Evolutionary conservation across 176 grass and related monocot species (phyloP).

Genomic region (Lolium perenne): DNA sequence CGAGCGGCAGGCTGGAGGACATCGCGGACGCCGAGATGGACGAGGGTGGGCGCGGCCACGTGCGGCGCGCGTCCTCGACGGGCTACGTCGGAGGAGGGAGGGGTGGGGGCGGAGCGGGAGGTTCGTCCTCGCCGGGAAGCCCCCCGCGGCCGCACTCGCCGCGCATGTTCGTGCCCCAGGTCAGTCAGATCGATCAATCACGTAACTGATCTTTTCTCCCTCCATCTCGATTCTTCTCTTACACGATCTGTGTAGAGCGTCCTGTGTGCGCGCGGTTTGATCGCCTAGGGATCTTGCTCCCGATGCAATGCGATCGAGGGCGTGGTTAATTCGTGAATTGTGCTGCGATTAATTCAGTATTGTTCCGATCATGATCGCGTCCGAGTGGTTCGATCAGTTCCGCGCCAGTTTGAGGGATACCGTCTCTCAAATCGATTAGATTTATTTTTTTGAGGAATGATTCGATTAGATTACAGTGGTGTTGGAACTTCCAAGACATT

Average conservation of each 20-base stretch:
- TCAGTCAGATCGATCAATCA: constrained; percentile 45
- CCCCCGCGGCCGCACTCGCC: constrained; percentile 77
- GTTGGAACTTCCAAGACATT: background rate
- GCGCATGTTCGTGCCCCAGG: constrained; percentile 93
- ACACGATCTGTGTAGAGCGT: background rate
- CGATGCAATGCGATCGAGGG: background rate
- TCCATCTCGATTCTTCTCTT: background rate
- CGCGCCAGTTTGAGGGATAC: no score
- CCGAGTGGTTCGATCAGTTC: background rate
- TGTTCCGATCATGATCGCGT: background rate
- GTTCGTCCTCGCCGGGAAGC: constrained; percentile 56
- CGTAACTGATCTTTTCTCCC: background rate
- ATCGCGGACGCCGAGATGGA: constrained; percentile 66
- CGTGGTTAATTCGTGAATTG: background rate
- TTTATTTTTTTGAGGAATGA: background rate
- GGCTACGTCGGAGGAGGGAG: constrained; percentile 20
- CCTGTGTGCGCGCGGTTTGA: background rate
- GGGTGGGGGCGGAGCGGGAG: background rate
- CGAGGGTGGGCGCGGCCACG: constrained; percentile 51
- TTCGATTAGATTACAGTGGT: background rate
- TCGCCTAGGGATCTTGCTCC: background rate
- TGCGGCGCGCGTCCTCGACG: constrained; percentile 42
- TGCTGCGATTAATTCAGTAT: background rate
- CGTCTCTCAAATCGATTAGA: background rate
- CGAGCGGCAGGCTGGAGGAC: constrained; percentile 62